A percentile compares a stretch with the other conserved stretches of the same genome.
Evolutionary conservation across 2,329 filamentous ascomycete genomes (phyloP).

Genomic region (Knoxdaviesia capensis): DNA sequence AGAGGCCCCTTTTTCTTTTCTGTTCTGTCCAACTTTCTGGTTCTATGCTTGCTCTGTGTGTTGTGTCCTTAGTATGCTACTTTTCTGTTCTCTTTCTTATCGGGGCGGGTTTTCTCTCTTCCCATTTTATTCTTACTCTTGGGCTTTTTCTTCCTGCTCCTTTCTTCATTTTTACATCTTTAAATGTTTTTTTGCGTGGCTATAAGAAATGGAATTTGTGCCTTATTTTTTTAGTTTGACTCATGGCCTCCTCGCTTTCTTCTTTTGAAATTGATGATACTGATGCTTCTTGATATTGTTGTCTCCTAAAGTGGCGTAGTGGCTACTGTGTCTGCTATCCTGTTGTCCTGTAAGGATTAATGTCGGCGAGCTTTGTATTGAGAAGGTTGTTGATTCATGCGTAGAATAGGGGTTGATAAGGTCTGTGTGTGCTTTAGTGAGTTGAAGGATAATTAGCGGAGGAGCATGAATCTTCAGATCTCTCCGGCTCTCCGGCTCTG

Average conservation of each 20-base stretch:
- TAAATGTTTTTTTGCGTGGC: neutral
- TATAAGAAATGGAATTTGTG: constrained; percentile 1
- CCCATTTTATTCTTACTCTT: neutral
- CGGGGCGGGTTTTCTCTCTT: neutral
- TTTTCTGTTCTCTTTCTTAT: neutral
- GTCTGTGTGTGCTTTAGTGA: no score
- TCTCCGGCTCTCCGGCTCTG: no score
- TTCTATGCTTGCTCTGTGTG: neutral
- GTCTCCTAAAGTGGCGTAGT: no score
- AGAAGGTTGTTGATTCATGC: no score
- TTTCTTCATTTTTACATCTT: neutral
- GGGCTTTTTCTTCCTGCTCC: neutral
- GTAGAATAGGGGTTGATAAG: no score
- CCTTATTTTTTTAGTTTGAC: neutral
- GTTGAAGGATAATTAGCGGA: no score
- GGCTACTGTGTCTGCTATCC: no score
- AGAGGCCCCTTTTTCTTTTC: neutral
- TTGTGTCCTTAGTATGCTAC: neutral
- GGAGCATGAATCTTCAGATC: no score
- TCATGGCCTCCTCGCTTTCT: neutral
- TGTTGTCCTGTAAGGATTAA: no score
- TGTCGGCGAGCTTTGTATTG: no score
- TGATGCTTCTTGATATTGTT: no score
- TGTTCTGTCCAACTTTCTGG: neutral
- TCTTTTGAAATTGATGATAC: no score